Conservation (phyloP, 768 basidiomycete genomes). For the Calocybe cyanea region DNA sequence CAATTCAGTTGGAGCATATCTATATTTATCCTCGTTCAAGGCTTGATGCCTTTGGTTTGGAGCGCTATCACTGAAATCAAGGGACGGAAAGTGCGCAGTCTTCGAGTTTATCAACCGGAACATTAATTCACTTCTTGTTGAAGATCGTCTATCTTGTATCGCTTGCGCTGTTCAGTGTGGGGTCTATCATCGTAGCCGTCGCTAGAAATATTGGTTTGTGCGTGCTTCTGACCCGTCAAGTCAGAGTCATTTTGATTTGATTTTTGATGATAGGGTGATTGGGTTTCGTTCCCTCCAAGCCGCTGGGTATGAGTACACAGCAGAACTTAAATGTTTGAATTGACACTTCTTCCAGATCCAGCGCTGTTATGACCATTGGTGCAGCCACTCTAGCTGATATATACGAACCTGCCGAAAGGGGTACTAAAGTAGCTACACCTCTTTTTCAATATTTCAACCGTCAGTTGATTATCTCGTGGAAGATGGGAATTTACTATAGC, state of each 20-base stretch:
- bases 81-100: neutral
- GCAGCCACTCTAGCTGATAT: conserved; percentile 79
- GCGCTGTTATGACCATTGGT: conserved; percentile 46
- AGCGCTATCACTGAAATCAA: conserved; percentile 65
- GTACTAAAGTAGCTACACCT: conserved; percentile 44
- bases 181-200: conserved; percentile 52
- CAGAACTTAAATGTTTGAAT: neutral
- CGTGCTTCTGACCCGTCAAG: conserved; percentile 14
- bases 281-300: conserved; percentile 70
- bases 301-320: conserved; percentile 41
- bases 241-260: no score
- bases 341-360: conserved; percentile 9
- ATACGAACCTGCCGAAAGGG: conserved; percentile 70
- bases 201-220: conserved; percentile 49
- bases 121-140: no score
- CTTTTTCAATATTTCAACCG: neutral
- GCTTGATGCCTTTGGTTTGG: conserved; percentile 65
- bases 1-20: conserved; percentile 69
- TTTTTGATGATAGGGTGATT: no score
- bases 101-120: neutral
- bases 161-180: conserved; percentile 48
- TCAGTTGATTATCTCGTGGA: conserved; percentile 1
- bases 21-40: conserved; percentile 72
- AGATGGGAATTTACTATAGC: conserved; percentile 79
- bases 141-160: conserved; percentile 56